Conservation (phyloP, 352 stramenopile species). For the Phytopythium cucurbitacearum region DNA sequence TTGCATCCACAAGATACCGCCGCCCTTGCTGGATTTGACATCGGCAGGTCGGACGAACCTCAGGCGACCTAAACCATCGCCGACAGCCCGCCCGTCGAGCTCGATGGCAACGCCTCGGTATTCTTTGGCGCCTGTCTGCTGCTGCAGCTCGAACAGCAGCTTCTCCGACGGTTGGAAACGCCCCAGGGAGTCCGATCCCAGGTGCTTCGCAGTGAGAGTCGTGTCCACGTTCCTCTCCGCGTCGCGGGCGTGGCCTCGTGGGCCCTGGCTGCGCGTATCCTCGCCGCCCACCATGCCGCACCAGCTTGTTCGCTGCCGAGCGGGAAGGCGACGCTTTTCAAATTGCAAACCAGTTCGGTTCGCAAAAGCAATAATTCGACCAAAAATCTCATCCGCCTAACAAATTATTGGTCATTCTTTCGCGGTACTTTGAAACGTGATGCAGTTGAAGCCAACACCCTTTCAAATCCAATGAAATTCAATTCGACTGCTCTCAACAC, state of each 20-base stretch:
- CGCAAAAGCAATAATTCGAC: too few relatives aligned
- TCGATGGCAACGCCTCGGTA: conserved; percentile 51
- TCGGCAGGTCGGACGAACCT: conserved; percentile 14
- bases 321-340: neutral
- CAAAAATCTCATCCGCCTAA: too few relatives aligned
- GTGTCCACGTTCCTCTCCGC: neutral
- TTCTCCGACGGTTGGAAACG: conserved; percentile 49
- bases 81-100: conserved; percentile 43
- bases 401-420: too few relatives aligned
- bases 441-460: neutral
- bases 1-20: conserved; percentile 58
- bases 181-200: conserved; percentile 35
- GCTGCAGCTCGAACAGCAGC: conserved; percentile 32
- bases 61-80: conserved; percentile 39
- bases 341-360: too few relatives aligned
- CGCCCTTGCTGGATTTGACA: neutral
- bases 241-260: neutral
- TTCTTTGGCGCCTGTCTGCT: conserved; percentile 12
- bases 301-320: neutral
- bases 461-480: too few relatives aligned
- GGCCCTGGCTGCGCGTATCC: too few relatives aligned
- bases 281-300: neutral
- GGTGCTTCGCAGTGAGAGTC: conserved; percentile 7
- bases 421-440: neutral
- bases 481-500: too few relatives aligned